Percentiles rank a stretch among this genome's conserved stretches.
Conservation (phyloP, 768 basidiomycete species). For the Sarcodon sp. region DNA sequence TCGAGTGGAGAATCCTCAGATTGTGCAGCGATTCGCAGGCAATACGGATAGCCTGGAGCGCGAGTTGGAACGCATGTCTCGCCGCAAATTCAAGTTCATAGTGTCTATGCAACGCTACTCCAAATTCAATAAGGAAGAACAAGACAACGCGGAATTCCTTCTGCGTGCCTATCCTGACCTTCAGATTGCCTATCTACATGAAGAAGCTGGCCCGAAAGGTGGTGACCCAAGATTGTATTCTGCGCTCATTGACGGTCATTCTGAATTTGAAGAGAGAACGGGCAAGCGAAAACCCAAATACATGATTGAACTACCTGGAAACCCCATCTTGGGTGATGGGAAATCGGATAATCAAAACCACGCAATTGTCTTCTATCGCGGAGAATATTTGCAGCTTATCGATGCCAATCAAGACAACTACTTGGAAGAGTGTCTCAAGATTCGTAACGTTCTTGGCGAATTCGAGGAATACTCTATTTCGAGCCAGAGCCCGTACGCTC, state of each 20-base stretch:
- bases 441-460: constrained; percentile 92
- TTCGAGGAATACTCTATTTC: constrained; percentile 92
- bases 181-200: constrained; percentile 96
- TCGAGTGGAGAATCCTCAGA: constrained; percentile 96
- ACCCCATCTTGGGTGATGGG: constrained; percentile 97
- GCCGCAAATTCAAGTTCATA: constrained; percentile 96
- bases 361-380: constrained; percentile 97
- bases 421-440: constrained; percentile 97
- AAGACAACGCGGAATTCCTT: constrained; percentile 96
- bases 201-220: constrained; percentile 83
- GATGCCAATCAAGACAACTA: constrained; percentile 99
- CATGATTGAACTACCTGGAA: constrained; percentile 93
- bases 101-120: constrained; percentile 99
- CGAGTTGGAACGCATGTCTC: constrained; percentile 92
- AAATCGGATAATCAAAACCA: constrained; percentile 99
- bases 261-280: constrained; percentile 79
- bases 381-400: constrained; percentile 97
- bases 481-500: constrained; percentile 90
- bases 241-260: constrained; percentile 93
- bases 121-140: constrained; percentile 99
- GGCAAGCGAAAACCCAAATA: constrained; percentile 95
- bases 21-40: constrained; percentile 91
- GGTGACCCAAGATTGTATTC: constrained; percentile 87
- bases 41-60: constrained; percentile 94
- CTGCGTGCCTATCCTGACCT: constrained; percentile 96